Conservation (phyloP, 129 eudicot genomes). For the Helianthus tuberosus region DNA sequence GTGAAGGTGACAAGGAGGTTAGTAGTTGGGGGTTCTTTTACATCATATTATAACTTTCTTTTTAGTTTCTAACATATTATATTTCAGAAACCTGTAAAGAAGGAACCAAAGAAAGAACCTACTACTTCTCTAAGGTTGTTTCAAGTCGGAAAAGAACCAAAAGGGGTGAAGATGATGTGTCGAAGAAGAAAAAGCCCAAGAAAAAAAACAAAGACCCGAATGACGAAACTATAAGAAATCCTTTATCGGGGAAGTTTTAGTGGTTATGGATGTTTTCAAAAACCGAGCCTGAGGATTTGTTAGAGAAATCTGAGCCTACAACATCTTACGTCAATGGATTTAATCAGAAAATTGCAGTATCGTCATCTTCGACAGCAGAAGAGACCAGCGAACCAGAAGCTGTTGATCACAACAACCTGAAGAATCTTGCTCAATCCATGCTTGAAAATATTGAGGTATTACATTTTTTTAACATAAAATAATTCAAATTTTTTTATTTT, state of each 20-base stretch:
- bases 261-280: constrained; percentile 88
- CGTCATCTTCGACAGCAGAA: no score
- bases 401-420: no score
- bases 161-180: constrained; percentile 57
- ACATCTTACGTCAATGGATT: no score
- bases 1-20: constrained; percentile 66
- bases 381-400: no score
- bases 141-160: constrained; percentile 57
- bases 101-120: constrained; percentile 57
- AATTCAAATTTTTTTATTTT: no score
- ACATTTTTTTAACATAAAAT: no score
- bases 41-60: not conserved
- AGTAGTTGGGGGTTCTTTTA: not conserved
- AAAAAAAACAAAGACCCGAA: constrained; percentile 65
- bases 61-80: not conserved
- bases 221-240: constrained; percentile 30
- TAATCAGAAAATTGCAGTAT: no score
- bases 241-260: constrained; percentile 63
- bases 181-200: constrained; percentile 69
- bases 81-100: constrained; percentile 49
- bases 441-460: no score
- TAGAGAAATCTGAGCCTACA: constrained; percentile 44
- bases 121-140: constrained; percentile 44
- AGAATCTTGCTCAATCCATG: no score
- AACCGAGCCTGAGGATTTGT: constrained; percentile 47